A percentile compares a stretch with the other conserved stretches of the same genome.
These are phyloP conservation scores for Fagopyrum tataricum DNA, from an alignment of 148 eudicot genomes.

Conservation along the genomic window DNA sequence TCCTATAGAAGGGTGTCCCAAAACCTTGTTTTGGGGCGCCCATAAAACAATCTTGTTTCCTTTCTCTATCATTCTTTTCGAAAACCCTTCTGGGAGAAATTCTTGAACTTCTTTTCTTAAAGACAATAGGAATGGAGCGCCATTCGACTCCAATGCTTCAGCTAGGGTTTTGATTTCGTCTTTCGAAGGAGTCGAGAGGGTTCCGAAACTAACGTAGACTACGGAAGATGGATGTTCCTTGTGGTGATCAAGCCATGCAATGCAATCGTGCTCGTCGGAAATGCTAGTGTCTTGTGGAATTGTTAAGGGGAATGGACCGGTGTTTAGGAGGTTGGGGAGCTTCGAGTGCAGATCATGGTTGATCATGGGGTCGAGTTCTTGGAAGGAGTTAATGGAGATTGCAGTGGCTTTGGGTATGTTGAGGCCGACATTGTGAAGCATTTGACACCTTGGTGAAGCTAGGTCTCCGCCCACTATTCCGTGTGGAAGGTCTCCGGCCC, in stretches of 20 bases:
- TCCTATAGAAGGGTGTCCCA: slow-evolving; percentile 26
- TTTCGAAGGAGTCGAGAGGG: slow-evolving; percentile 20
- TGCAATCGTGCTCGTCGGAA: slow-evolving; percentile 26
- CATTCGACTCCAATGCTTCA: slow-evolving; percentile 27
- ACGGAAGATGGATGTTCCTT: slow-evolving; percentile 17
- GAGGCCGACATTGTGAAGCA: slow-evolving; percentile 35
- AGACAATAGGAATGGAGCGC: slow-evolving; percentile 34
- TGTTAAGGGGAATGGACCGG: background rate
- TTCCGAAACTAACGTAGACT: slow-evolving; percentile 41
- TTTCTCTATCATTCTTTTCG: slow-evolving; percentile 9
- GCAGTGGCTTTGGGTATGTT: slow-evolving; percentile 22
- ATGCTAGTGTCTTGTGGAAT: background rate
- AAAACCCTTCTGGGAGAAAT: slow-evolving; percentile 28
- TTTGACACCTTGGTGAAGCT: slow-evolving; percentile 21
- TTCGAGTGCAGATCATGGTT: slow-evolving; percentile 19
- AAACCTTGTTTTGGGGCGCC: slow-evolving; percentile 40
- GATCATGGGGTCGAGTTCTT: slow-evolving; percentile 28
- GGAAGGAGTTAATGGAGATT: slow-evolving; percentile 27
- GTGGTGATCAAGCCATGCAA: slow-evolving; percentile 30
- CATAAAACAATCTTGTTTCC: slow-evolving; percentile 33
- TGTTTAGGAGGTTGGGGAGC: slow-evolving; percentile 19
- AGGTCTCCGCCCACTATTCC: slow-evolving; percentile 27
- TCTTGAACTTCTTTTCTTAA: slow-evolving; percentile 17
- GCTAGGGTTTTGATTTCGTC: slow-evolving; percentile 29
- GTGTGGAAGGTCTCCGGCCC: slow-evolving; percentile 24